Evolutionary conservation across 2,329 filamentous ascomycete species (phyloP).

Genomic region (Fonsecaea erecta): DNA sequence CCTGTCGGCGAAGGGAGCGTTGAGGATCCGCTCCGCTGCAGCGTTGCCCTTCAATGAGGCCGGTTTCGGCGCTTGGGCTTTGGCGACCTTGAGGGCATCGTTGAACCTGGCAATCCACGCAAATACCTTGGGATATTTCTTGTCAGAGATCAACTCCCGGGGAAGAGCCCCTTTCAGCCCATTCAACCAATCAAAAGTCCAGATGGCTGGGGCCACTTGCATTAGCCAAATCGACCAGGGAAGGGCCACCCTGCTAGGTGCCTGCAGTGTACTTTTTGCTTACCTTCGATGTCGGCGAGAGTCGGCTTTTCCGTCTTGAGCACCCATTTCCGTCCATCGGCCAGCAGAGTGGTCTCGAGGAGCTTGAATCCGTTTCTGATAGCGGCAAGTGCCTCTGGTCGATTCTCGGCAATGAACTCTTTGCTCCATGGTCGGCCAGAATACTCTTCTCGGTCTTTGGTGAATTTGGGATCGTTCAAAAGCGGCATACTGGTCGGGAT

Average conservation of each 20-base stretch:
- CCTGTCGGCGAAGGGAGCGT: slow-evolving; percentile 53
- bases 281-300: slow-evolving; percentile 70
- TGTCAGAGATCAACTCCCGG: slow-evolving; percentile 55
- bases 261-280: slow-evolving; percentile 35
- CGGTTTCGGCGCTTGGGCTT: slow-evolving; percentile 47
- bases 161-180: slow-evolving; percentile 62
- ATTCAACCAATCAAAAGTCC: slow-evolving; percentile 69
- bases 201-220: slow-evolving; percentile 53
- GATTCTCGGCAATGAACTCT: slow-evolving; percentile 47
- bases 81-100: slow-evolving; percentile 51
- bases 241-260: slow-evolving; percentile 10
- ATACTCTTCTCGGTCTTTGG: slow-evolving; percentile 60
- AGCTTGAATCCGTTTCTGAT: slow-evolving; percentile 60
- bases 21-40: slow-evolving; percentile 56
- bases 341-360: slow-evolving; percentile 66
- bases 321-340: slow-evolving; percentile 70
- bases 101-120: slow-evolving; percentile 69
- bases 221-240: slow-evolving; percentile 26
- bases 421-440: slow-evolving; percentile 50
- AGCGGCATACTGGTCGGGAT: slow-evolving; percentile 62
- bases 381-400: slow-evolving; percentile 62
- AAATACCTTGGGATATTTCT: slow-evolving; percentile 63
- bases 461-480: slow-evolving; percentile 63
- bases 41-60: slow-evolving; percentile 58
- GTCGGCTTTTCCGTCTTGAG: slow-evolving; percentile 58